Base-by-base conservation (phyloP, 2,329 filamentous ascomycete species). In the Alternaria metachromatica region DNA sequence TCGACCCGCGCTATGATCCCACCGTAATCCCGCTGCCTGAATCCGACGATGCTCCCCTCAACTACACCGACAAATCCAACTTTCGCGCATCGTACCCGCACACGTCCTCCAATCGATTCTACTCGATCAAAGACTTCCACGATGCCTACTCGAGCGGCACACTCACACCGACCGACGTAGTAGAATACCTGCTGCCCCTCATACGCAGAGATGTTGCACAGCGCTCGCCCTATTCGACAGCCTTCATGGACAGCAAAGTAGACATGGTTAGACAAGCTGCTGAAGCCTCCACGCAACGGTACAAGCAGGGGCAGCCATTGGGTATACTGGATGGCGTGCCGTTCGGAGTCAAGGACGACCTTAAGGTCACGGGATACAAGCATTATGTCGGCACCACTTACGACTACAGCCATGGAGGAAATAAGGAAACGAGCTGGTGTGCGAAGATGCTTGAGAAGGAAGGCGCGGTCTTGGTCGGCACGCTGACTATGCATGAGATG, bases 281-380 rank as follows among this genome's bases (percentile, higher is more conserved):
- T 0, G 85, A 85, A 70, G 91, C 87, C 8, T 96, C 93, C 1
- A 91, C 93, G 0, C 84, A 87, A 74, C 85, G 94, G 49, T 97
- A 91, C 79, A 87, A 88, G 62, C 82, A 85, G 15, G 91, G 92
- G 0, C 85, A 85, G 65, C 85, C 89, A 0, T 78, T 93, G 15
- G 86, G 92, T 12, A 82, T 92, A 6, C 82, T 97, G 8, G 94
- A 97, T 72, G 94, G 94, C 12, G 88, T 97, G 1, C 94, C 93
- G 0, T 87, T 96, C 53, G 91, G 90, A 0, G 87, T 96, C 71
- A 97, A 97, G 81, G 93, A 96, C 74, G 93, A 97, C 73, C 85
- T 90, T 15, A 85, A 90, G 67, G 83, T 94, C 30, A 84, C 88
- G 67, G 92, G 91, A 13, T 94, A 93, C 76, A 85, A 87, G 55